Base-by-base conservation (phyloP, 176 grass and related monocot species). In the Guadua angustifolia region DNA sequence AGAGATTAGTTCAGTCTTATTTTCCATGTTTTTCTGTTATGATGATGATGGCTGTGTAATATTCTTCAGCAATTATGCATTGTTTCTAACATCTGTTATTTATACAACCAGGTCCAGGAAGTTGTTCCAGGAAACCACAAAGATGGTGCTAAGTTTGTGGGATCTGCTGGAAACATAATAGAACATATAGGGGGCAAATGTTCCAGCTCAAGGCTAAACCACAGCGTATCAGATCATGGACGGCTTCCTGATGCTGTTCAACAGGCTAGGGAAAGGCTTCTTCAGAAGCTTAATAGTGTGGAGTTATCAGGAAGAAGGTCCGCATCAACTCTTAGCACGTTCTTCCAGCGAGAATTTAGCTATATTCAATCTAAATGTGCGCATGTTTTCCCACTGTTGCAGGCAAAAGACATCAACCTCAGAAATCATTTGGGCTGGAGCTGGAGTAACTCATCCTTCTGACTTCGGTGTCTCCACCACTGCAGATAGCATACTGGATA, bases 221-320 rank as follows among this genome's bases (percentile, higher is more conserved):
- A 36, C 71, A 82, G 76, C 68, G 51, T 68, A 51, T 85, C 69
- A 0, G 82, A 90, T 70, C 73, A 83, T 51, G 91, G 85, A 10
- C 87, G 88, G 69, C 94, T 96, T 83, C 94, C 91, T 46, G 86
- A 91, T 32, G 84, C 83, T 18, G 91, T 96, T 40, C 79, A 68
- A 47, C 88, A 91, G 72, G 91, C 91, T 36, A 93, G 86, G 43
- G 88, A 96, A 87, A 89, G 94, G 83, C 91, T 96, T 66, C 85
- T 91, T 80, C 76, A 93, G 25, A 91, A 86, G 60, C 86, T 96
- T 40, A 88, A 61, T 15, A 85, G 91, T 2, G 79, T 96, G 51
- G 85, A 93, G 79, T 71, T 88, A 53, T 84, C 83, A 17, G 84
- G 88, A 85, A 81, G 85, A 84, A 89, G 88, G 90, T 93, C 12